Evolutionary conservation across 768 basidiomycete species (phyloP).

Genomic region (Tricholoma sp.): DNA sequence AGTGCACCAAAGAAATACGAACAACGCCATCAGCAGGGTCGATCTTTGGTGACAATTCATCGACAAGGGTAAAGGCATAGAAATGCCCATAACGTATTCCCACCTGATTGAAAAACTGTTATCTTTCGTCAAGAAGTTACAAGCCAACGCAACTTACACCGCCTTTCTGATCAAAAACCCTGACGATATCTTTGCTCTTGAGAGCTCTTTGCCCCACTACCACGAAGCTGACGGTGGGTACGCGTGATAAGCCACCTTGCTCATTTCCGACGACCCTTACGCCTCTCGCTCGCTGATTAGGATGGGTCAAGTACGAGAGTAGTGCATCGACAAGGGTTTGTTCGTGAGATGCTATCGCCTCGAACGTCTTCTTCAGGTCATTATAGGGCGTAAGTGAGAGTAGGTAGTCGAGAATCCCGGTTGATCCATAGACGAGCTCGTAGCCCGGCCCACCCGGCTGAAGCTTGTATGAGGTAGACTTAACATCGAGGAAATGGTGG

Average conservation of each 20-base stretch:
- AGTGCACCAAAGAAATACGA: slow-evolving; percentile 73
- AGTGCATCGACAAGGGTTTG: slow-evolving; percentile 50
- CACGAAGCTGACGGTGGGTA: slow-evolving; percentile 70
- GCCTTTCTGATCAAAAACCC: slow-evolving; percentile 56
- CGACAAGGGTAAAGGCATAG: slow-evolving; percentile 64
- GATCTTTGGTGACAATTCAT: slow-evolving; percentile 47
- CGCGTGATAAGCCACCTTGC: slow-evolving; percentile 34
- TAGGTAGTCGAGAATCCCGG: slow-evolving; percentile 60
- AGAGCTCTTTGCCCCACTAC: slow-evolving; percentile 53
- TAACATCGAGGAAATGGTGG: slow-evolving; percentile 63
- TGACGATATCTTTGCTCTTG: slow-evolving; percentile 59
- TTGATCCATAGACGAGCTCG: slow-evolving; percentile 58
- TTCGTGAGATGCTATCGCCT: slow-evolving; percentile 58
- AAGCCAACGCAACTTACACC: slow-evolving; percentile 38
- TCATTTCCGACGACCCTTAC: slow-evolving; percentile 67
- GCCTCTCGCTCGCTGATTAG: slow-evolving; percentile 47
- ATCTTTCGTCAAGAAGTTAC: neutral
- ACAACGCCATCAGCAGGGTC: slow-evolving; percentile 64
- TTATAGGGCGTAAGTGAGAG: slow-evolving; percentile 48
- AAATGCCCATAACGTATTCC: slow-evolving; percentile 79
- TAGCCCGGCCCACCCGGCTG: slow-evolving; percentile 74
- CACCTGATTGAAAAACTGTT: slow-evolving; percentile 37
- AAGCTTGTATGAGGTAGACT: slow-evolving; percentile 50
- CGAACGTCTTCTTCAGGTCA: slow-evolving; percentile 46
- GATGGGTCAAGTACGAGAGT: slow-evolving; percentile 48